Conservation (phyloP, 768 basidiomycete genomes). For the Epithele typhae region DNA sequence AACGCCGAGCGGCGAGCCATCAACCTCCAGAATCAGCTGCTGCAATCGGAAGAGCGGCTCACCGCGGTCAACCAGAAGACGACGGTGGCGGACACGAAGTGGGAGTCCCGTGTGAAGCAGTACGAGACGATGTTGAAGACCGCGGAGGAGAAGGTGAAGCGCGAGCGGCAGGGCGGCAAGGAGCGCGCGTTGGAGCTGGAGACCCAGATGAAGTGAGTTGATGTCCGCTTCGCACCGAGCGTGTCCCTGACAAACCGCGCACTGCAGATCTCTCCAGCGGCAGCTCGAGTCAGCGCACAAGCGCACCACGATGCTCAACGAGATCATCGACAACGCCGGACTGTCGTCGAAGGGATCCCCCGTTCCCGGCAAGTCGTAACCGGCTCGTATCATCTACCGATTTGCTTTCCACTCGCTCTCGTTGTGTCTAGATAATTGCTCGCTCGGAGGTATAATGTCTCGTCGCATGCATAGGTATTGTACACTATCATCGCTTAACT, state of each 20-base stretch:
- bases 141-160: constrained; percentile 89
- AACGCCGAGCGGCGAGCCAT: constrained; percentile 88
- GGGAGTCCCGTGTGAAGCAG: constrained; percentile 94
- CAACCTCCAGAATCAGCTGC: constrained; percentile 78
- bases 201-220: constrained; percentile 58
- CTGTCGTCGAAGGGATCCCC: constrained; percentile 5
- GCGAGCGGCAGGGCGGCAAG: constrained; percentile 91
- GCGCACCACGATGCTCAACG: constrained; percentile 57
- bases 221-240: background rate
- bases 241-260: background rate
- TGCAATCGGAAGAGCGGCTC: constrained; percentile 81
- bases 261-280: constrained; percentile 11
- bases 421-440: constrained; percentile 4
- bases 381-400: background rate
- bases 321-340: constrained; percentile 34
- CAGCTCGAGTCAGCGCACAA: constrained; percentile 60
- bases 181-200: constrained; percentile 80
- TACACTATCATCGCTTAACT: constrained; percentile 8
- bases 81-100: constrained; percentile 72
- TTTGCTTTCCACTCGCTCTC: background rate
- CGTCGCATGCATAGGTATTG: constrained; percentile 10
- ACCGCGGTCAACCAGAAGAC: constrained; percentile 70
- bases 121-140: constrained; percentile 78
- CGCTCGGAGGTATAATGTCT: too few relatives aligned
- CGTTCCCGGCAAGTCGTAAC: constrained; percentile 3